These are phyloP conservation scores for Alternaria ventricosa DNA, from an alignment of 2,329 filamentous ascomycete genomes.

Conservation along the genomic window DNA sequence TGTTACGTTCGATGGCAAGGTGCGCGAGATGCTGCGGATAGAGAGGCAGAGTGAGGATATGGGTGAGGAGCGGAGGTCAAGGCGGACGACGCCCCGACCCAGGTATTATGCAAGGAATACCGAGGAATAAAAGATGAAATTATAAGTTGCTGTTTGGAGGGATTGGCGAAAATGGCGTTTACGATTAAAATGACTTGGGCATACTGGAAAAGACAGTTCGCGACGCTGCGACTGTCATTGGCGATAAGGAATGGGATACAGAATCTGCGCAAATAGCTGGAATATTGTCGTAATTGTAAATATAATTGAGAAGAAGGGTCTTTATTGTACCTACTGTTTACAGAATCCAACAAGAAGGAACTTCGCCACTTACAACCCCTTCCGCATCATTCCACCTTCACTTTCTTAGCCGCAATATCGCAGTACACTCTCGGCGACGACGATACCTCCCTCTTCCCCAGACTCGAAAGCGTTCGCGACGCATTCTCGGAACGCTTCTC, in stretches of 20 bases:
- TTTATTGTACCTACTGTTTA: neutral
- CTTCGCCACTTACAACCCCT: neutral
- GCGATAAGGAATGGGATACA: neutral
- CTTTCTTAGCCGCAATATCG: neutral
- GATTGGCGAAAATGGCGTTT: neutral
- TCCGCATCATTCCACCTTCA: neutral
- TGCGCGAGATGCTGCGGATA: constrained; percentile 34
- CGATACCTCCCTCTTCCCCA: neutral
- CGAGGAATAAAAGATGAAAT: neutral
- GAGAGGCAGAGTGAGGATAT: constrained; percentile 13
- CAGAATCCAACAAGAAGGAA: neutral
- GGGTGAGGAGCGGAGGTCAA: constrained; percentile 3
- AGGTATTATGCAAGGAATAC: constrained; percentile 18
- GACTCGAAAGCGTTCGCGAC: neutral
- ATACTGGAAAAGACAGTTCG: neutral
- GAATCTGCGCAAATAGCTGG: neutral
- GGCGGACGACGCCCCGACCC: constrained; percentile 4
- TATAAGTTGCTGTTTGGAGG: neutral
- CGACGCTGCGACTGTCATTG: neutral
- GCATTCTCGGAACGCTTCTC: neutral
- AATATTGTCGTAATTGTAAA: neutral
- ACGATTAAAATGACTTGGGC: constrained; percentile 2
- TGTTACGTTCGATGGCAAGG: constrained; percentile 37
- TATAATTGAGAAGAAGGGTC: neutral
- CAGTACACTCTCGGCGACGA: neutral